A percentile compares a stretch with the other conserved stretches of the same genome.
Evolutionary conservation across 768 basidiomycete species (phyloP).

Genomic region (Trametes meyenii): DNA sequence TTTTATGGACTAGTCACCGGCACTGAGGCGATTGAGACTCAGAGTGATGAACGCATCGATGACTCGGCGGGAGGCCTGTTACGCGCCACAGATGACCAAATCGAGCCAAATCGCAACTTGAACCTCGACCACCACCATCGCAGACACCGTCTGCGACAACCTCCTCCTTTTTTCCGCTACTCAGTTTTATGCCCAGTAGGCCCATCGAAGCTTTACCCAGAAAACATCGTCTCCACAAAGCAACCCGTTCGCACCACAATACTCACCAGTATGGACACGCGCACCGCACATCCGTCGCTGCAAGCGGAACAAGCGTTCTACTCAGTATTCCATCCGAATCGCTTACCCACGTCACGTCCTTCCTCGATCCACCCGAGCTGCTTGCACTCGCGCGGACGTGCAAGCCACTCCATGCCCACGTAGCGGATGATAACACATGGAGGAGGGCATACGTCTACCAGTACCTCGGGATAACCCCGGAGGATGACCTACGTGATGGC

Average conservation of each 20-base stretch:
- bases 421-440: conserved; percentile 83
- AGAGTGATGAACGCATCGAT: conserved; percentile 8
- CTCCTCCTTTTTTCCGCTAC: conserved; percentile 12
- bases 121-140: conserved; percentile 34
- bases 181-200: conserved; percentile 71
- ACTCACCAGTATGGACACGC: conserved; percentile 53
- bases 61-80: conserved; percentile 7
- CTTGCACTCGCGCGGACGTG: conserved; percentile 58
- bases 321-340: conserved; percentile 68
- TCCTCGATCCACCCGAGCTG: conserved; percentile 67
- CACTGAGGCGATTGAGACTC: not conserved
- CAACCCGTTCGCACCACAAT: conserved; percentile 33
- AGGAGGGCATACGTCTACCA: conserved; percentile 70
- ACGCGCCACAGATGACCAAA: conserved; percentile 20
- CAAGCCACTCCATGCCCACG: conserved; percentile 57
- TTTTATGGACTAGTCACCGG: too few species aligned
- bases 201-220: conserved; percentile 45
- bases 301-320: conserved; percentile 29
- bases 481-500: conserved; percentile 51
- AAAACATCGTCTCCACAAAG: conserved; percentile 38
- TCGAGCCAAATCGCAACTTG: conserved; percentile 22
- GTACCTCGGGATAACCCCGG: conserved; percentile 67
- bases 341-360: conserved; percentile 75
- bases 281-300: conserved; percentile 27
- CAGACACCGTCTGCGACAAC: conserved; percentile 36